phyloP scores from a whole-genome alignment of 23 red algal genomes.

The Gracilaria gracilis region DNA sequence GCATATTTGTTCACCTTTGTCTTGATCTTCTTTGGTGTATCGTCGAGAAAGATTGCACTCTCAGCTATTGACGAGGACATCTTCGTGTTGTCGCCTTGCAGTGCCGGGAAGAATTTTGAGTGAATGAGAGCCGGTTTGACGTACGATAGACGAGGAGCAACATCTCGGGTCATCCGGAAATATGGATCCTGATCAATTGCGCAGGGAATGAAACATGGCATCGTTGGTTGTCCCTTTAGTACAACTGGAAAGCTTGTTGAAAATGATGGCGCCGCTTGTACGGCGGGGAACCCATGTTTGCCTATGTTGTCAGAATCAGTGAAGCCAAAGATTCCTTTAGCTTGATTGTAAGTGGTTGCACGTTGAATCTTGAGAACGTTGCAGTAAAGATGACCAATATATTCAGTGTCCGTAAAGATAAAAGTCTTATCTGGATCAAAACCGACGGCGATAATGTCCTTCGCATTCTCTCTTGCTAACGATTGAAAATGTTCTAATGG shows the following conservation, averaged over 20 bases:
- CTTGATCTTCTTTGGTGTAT: constrained; percentile 88
- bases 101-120: constrained; percentile 98
- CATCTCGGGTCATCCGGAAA: constrained; percentile 96
- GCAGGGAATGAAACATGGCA: constrained; percentile 97
- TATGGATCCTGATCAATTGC: constrained; percentile 99
- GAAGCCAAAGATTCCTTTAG: constrained; percentile 95
- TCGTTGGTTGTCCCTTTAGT: constrained; percentile 54
- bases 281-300: constrained; percentile 95
- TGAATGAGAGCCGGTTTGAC: constrained; percentile 96
- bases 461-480: constrained; percentile 90
- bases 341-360: constrained; percentile 93
- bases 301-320: constrained; percentile 96
- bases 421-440: constrained; percentile 94
- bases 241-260: constrained; percentile 91
- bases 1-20: constrained; percentile 99
- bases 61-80: constrained; percentile 88
- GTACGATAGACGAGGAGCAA: constrained; percentile 71
- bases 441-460: constrained; percentile 95
- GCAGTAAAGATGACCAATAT: constrained; percentile 83
- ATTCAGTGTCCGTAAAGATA: constrained; percentile 90
- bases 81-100: constrained; percentile 97
- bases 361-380: constrained; percentile 94
- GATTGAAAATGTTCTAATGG: constrained; percentile 78
- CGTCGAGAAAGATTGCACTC: constrained; percentile 90
- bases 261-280: constrained; percentile 95